phyloP scores from a whole-genome alignment of 768 basidiomycete genomes.

The Pulveroboletus sp. region DNA sequence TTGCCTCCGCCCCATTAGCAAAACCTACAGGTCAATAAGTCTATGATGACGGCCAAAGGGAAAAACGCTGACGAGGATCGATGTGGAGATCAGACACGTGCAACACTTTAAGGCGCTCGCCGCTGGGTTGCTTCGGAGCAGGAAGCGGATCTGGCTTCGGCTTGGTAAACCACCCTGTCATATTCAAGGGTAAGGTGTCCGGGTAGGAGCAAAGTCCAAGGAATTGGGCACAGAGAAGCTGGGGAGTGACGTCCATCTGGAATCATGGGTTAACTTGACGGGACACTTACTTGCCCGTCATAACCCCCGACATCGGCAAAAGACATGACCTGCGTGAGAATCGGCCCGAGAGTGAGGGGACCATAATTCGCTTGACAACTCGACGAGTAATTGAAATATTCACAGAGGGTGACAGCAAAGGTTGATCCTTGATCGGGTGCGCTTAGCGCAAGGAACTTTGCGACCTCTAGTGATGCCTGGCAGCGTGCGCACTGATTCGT shows the following conservation, averaged over 20 bases:
- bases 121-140: constrained; percentile 52
- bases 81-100: constrained; percentile 78
- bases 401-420: constrained; percentile 56
- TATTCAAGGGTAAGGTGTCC: constrained; percentile 54
- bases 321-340: constrained; percentile 66
- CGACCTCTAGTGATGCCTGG: constrained; percentile 54
- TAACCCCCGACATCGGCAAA: constrained; percentile 68
- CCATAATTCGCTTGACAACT: constrained; percentile 49
- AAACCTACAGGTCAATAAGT: constrained; percentile 42
- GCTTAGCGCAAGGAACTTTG: constrained; percentile 62
- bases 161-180: constrained; percentile 68
- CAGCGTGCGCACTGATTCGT: constrained; percentile 55
- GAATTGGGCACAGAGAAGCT: constrained; percentile 62
- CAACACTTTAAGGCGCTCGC: constrained; percentile 63
- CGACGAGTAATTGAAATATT: constrained; percentile 48
- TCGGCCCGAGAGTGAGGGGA: constrained; percentile 45
- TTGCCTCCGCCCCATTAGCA: constrained; percentile 64
- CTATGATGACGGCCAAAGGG: not conserved
- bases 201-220: constrained; percentile 52
- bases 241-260: not conserved
- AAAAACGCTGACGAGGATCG: constrained; percentile 51
- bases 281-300: constrained; percentile 57
- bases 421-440: constrained; percentile 56
- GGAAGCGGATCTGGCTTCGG: constrained; percentile 70
- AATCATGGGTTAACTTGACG: not conserved